Evolutionary conservation across 352 stramenopile species (phyloP).

Genomic region (Globisporangium megalacanthum): DNA sequence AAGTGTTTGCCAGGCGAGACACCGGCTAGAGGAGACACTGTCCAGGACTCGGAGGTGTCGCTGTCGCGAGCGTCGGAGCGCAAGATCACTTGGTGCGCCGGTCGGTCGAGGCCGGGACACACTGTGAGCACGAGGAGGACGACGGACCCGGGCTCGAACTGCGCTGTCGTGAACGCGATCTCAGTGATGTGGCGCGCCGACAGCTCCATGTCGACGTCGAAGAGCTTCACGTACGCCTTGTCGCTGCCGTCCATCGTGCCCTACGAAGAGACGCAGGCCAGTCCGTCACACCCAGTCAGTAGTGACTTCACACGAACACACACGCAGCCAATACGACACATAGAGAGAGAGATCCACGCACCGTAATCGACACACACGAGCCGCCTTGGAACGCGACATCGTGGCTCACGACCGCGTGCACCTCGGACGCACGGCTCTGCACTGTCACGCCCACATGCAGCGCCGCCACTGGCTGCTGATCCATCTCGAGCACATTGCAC

Average conservation of each 20-base stretch:
- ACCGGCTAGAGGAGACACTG: conserved; percentile 23
- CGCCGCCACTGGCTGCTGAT: conserved; percentile 22
- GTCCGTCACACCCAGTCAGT: neutral
- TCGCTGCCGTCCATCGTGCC: conserved; percentile 24
- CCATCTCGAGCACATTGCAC: conserved; percentile 32
- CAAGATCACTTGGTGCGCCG: conserved; percentile 35
- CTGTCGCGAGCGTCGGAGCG: conserved; percentile 19
- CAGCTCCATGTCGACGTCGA: conserved; percentile 35
- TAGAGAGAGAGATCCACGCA: conserved; percentile 4
- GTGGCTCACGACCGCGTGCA: conserved; percentile 22
- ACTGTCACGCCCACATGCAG: conserved; percentile 23
- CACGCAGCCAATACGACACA: too few species aligned
- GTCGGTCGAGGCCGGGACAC: conserved; percentile 29
- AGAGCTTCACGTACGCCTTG: conserved; percentile 40
- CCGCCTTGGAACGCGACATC: conserved; percentile 32
- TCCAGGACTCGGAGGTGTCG: conserved; percentile 4
- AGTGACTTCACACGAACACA: too few species aligned
- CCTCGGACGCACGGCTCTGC: conserved; percentile 18
- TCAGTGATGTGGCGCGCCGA: conserved; percentile 28
- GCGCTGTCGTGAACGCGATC: conserved; percentile 30
- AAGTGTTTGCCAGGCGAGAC: conserved; percentile 27
- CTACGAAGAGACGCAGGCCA: conserved; percentile 10
- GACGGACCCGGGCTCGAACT: conserved; percentile 22
- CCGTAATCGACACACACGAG: conserved; percentile 24
- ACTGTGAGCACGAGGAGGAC: conserved; percentile 33